Conservation (phyloP, 2,329 filamentous ascomycete genomes). For the Metarhizium rileyi region DNA sequence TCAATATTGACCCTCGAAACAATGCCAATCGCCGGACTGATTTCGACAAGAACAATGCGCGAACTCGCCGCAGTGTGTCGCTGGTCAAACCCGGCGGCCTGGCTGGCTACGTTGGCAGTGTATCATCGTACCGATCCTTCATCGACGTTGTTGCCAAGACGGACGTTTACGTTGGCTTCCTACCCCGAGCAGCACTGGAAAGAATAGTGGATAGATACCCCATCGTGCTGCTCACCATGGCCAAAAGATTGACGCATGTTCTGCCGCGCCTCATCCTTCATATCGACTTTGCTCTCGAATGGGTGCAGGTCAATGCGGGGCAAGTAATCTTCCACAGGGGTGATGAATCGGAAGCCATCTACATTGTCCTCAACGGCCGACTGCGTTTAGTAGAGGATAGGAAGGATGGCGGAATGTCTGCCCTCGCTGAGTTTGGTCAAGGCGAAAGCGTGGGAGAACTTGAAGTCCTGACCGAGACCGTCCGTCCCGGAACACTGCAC, state of each 20-base stretch:
- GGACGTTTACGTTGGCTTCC: conserved; percentile 93
- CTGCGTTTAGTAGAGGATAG: conserved; percentile 76
- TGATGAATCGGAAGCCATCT: conserved; percentile 96
- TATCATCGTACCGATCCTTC: conserved; percentile 92
- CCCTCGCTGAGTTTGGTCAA: conserved; percentile 88
- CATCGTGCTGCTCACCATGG: conserved; percentile 87
- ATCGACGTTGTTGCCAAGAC: conserved; percentile 96
- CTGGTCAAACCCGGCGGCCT: conserved; percentile 90
- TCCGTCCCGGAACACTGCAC: conserved; percentile 81
- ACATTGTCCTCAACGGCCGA: conserved; percentile 91
- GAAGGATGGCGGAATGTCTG: conserved; percentile 71
- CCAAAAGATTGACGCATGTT: conserved; percentile 83
- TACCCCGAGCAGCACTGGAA: conserved; percentile 77
- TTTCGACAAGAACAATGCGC: conserved; percentile 29
- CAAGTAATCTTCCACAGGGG: conserved; percentile 90
- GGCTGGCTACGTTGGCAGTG: conserved; percentile 86
- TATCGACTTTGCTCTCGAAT: conserved; percentile 96
- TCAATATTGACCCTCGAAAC: conserved; percentile 4
- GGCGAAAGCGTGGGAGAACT: conserved; percentile 96
- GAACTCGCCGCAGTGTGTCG: conserved; percentile 59
- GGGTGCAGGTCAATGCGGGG: conserved; percentile 92
- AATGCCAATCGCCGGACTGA: neutral
- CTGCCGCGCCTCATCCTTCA: conserved; percentile 84
- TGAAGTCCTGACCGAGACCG: conserved; percentile 91
- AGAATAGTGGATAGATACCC: conserved; percentile 89